Evolutionary conservation across 148 eudicot species (phyloP).

Genomic region (Fagopyrum tataricum): DNA sequence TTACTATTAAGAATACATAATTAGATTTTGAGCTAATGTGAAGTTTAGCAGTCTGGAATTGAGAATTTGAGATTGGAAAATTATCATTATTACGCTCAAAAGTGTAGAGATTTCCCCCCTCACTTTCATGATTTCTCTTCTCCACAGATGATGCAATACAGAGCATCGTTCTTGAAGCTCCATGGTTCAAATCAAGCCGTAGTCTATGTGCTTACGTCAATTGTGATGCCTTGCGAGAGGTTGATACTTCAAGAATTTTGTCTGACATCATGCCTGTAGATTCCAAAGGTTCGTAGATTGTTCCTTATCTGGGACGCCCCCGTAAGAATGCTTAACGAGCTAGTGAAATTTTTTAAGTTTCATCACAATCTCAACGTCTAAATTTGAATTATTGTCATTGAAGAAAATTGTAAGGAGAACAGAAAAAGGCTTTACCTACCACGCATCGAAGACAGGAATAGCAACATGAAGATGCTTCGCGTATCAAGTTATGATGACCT

Average conservation of each 20-base stretch:
- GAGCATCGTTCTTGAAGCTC: constrained; percentile 20
- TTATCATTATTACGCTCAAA: neutral
- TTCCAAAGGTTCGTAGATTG: constrained; percentile 14
- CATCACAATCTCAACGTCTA: constrained; percentile 4
- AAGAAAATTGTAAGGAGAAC: constrained; percentile 17
- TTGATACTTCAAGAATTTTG: constrained; percentile 24
- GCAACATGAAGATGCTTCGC: constrained; percentile 25
- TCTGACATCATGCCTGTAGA: constrained; percentile 12
- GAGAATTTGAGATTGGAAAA: neutral
- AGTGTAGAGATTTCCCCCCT: neutral
- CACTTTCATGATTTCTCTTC: neutral
- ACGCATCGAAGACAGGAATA: constrained; percentile 22
- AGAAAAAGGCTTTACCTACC: constrained; percentile 25
- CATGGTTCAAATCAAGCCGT: constrained; percentile 23
- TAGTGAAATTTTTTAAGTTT: neutral
- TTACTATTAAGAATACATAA: no score
- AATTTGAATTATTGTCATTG: constrained; percentile 15
- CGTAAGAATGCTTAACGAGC: neutral
- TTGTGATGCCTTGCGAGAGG: constrained; percentile 24
- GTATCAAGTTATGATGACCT: constrained; percentile 20
- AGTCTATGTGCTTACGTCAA: constrained; percentile 27
- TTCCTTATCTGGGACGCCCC: neutral
- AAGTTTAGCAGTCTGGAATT: neutral
- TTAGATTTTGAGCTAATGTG: no score
- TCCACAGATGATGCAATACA: constrained; percentile 21